Conservation (phyloP, 2,329 filamentous ascomycete genomes). For the Exophiala calicioides region DNA sequence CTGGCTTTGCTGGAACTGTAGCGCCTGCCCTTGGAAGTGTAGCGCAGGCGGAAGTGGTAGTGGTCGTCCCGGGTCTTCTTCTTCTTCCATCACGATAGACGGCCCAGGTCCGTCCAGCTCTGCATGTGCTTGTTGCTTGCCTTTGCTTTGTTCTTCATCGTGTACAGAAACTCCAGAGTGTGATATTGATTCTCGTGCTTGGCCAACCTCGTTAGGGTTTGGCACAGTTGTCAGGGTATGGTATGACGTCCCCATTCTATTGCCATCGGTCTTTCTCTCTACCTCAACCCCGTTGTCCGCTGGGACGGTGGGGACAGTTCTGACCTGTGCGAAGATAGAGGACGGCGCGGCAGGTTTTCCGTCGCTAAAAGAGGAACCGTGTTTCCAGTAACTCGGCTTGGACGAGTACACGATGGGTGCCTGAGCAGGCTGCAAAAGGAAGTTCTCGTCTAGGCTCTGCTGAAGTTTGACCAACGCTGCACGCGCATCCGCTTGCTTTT, state of each 20-base stretch:
- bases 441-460: constrained; percentile 29
- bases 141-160: constrained; percentile 1
- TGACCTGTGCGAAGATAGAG: constrained; percentile 22
- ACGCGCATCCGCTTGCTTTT: constrained; percentile 30
- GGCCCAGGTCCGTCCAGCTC: constrained; percentile 23
- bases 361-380: constrained; percentile 15
- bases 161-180: neutral
- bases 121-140: constrained; percentile 4
- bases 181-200: neutral
- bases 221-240: constrained; percentile 18
- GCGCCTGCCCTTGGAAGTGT: constrained; percentile 9
- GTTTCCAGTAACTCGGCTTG: constrained; percentile 8
- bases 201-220: neutral
- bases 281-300: constrained; percentile 10
- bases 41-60: constrained; percentile 17
- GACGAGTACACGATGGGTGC: constrained; percentile 11
- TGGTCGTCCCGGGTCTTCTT: constrained; percentile 3
- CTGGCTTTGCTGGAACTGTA: constrained; percentile 10
- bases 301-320: constrained; percentile 11
- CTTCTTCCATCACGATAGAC: constrained; percentile 15
- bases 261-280: constrained; percentile 6
- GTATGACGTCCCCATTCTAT: constrained; percentile 13
- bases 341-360: constrained; percentile 22
- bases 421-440: constrained; percentile 16
- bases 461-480: constrained; percentile 30